Evolutionary conservation across 257 asterid species (phyloP), one percentile per base, ranked within the genome.

Genomic region (Pogostemon cablin): DNA sequence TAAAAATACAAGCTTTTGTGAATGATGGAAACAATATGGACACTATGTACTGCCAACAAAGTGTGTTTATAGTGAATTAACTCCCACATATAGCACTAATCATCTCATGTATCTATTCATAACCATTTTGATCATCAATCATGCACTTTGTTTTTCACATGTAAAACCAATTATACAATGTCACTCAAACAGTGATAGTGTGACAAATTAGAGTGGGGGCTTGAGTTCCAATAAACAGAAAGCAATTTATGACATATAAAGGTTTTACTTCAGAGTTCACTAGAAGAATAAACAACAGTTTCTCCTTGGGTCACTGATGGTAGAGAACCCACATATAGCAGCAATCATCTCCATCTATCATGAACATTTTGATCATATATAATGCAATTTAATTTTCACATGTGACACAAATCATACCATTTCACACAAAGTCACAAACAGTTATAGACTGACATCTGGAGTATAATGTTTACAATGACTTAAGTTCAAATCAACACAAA

Each of bases 401-500:
- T 2, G 54, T 32, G 37, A 48, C 38, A 42, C 17, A 9, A 50
- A 49, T 25, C 32, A 25, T 25, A 25, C n/a, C 15, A 46, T 46
- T 12, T 48, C 6, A 9, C 17, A 48, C 20, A 67, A 62, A 62
- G 57, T 44, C 32, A 25, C 32, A 25, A 25, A 25, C 32, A 25
- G 32, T 25, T 25, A 1, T 25, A 25, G 32, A 25, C 32, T 25
- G 32, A 25, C 32, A 25, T 25, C 32, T 25, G 60, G 53, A 66
- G 38, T 15, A 41, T 17, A 57, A 63, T 38, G 40, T 66, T 58
- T 42, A 41, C 67, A 40, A 66, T 11, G 48, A 47, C 56, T 40
- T n/a, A 37, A 17, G 49, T 48, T 56, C 39, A 37, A 25, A 69
- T 78, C 60, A 74, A 54, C 52, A 67, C 41, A 69, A 65, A 69